Conservation (phyloP, 768 basidiomycete genomes). For the Russula olivacea region DNA sequence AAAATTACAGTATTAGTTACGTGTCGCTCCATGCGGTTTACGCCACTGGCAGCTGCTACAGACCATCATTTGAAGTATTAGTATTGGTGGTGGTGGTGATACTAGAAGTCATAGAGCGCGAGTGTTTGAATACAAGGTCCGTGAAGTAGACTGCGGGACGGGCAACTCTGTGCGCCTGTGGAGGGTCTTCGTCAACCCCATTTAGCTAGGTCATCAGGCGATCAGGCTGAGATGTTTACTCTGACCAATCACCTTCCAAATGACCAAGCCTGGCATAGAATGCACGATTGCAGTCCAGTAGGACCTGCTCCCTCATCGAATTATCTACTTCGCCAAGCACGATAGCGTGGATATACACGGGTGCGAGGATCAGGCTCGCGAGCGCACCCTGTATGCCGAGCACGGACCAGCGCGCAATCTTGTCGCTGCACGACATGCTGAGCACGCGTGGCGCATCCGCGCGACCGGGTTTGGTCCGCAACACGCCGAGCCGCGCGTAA, state of each 20-base stretch:
- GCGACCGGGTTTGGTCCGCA: constrained; percentile 92
- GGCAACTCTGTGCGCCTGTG: constrained; percentile 44
- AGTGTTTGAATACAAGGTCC: constrained; percentile 51
- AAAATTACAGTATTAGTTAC: constrained; percentile 7
- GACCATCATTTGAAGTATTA: constrained; percentile 67
- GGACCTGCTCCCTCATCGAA: constrained; percentile 37
- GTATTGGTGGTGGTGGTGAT: constrained; percentile 22
- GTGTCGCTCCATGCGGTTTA: neutral
- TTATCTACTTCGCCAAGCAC: constrained; percentile 66
- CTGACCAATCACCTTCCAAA: constrained; percentile 35
- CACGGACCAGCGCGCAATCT: constrained; percentile 82
- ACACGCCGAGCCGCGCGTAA: constrained; percentile 64
- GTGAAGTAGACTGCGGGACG: constrained; percentile 56
- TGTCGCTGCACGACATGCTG: constrained; percentile 93
- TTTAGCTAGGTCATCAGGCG: neutral
- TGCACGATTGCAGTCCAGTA: constrained; percentile 62
- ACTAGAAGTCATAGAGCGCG: constrained; percentile 34
- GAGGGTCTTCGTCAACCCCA: constrained; percentile 36
- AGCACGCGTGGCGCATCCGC: constrained; percentile 79
- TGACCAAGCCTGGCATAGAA: constrained; percentile 51
- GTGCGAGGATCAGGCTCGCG: constrained; percentile 46
- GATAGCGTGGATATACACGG: constrained; percentile 60
- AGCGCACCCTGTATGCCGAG: constrained; percentile 85
- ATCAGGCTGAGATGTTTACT: too few relatives aligned
- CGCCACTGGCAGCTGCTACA: constrained; percentile 17